Conservation (phyloP, 2,329 filamentous ascomycete species). For the Dactylella cylindrospora region DNA sequence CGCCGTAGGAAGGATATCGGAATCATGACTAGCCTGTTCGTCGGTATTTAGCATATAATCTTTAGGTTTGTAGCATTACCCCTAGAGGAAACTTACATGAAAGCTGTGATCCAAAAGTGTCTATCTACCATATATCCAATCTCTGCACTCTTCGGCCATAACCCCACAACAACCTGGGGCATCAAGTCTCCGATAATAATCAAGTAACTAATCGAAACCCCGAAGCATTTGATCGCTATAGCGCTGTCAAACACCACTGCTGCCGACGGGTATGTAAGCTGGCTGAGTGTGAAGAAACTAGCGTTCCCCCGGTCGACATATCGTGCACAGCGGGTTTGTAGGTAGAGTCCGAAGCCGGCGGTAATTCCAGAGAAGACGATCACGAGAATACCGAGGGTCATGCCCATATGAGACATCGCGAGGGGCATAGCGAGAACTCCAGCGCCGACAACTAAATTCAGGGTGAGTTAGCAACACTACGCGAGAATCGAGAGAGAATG, state of each 20-base stretch:
- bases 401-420: constrained; percentile 92
- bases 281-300: constrained; percentile 94
- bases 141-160: constrained; percentile 65
- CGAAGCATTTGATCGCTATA: constrained; percentile 97
- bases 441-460: constrained; percentile 82
- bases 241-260: constrained; percentile 93
- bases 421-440: constrained; percentile 95
- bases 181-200: constrained; percentile 99
- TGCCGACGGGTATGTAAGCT: constrained; percentile 94
- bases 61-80: not conserved
- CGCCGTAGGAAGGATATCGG: constrained; percentile 88
- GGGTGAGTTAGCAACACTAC: no score
- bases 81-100: constrained; percentile 66
- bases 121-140: constrained; percentile 79
- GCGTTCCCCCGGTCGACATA: constrained; percentile 86
- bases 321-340: constrained; percentile 87
- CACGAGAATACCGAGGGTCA: constrained; percentile 76
- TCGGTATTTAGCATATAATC: constrained; percentile 44
- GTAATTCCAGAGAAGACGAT: constrained; percentile 90
- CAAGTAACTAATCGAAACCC: constrained; percentile 62
- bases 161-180: constrained; percentile 86
- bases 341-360: constrained; percentile 88
- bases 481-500: not conserved
- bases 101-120: constrained; percentile 96
- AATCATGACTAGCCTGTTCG: constrained; percentile 76